These are phyloP conservation scores for Taphrina betulina DNA, from an alignment of 1,139 yeast species.

Conservation along the genomic window DNA sequence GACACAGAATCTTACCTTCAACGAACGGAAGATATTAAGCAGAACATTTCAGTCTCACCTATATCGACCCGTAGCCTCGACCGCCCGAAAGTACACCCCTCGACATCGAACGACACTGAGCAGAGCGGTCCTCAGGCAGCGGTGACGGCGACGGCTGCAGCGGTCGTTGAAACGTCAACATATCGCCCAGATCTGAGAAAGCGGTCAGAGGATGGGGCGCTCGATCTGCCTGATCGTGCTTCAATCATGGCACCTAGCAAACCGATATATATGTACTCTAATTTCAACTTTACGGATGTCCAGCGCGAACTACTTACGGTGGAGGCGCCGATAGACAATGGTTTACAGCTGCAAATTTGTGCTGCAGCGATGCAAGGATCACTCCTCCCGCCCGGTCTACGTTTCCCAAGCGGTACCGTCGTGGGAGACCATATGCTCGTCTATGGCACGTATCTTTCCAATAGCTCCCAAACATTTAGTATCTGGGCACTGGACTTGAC, in stretches of 20 bases:
- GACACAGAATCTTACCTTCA: constrained; percentile 3
- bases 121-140: too few species aligned
- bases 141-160: background rate
- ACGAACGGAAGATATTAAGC: background rate
- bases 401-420: constrained; percentile 39
- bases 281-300: constrained; percentile 34
- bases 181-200: constrained; percentile 1
- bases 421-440: constrained; percentile 36
- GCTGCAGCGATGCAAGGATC: constrained; percentile 16
- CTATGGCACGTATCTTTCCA: constrained; percentile 36
- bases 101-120: background rate
- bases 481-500: constrained; percentile 33
- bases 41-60: constrained; percentile 10
- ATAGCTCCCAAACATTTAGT: constrained; percentile 28
- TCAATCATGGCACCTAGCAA: background rate
- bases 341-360: constrained; percentile 8
- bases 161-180: background rate
- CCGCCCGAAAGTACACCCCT: background rate
- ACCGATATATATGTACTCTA: constrained; percentile 36
- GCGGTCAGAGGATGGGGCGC: background rate
- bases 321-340: constrained; percentile 1
- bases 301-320: constrained; percentile 24
- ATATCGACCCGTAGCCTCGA: background rate
- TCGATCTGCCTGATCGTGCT: constrained; percentile 3
- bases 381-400: constrained; percentile 38